Evolutionary conservation across 2,329 filamentous ascomycete genomes (phyloP), one percentile per base, ranked within the genome.

Genomic region (Scortechinia acanthostroma): DNA sequence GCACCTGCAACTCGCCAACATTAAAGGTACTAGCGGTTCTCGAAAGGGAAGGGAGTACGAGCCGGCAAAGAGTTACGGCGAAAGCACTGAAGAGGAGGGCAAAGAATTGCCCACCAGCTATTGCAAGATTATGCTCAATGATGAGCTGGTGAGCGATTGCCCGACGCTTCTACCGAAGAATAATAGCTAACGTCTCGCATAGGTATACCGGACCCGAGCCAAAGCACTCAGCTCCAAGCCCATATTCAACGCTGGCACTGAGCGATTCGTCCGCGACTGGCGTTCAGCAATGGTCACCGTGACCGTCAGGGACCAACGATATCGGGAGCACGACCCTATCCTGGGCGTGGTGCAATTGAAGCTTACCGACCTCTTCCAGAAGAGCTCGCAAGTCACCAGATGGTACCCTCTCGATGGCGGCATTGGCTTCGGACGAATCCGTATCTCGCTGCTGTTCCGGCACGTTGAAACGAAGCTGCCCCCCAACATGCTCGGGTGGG

Each of bases 171-270:
- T 40, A 40, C 20, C 6, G 35, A 40, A 10, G 35, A 40, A 10
- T 19, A 6, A 17, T 40, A 13, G 35, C 6, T 6, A 40, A 10
- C 17, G 10, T 6, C 10, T 10, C 20, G 10, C 6, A 40, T 17
- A 76, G 57, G 67, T 73, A 13, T 90, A 83, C 64, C 80, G 75
- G 53, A 87, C 85, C 2, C 69, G 86, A 15, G 87, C 85, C 0
- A 89, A 90, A 61, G 85, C 86, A 1, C 87, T 88, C 63, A 88
- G 88, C 49, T 74, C 80, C 0, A 88, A 87, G 53, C 86, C 86
- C 0, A 89, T 88, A 60, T 89, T 86, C 69, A 89, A 89, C 51
- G 85, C 86, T 2, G 82, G 82, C 4, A 86, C 79, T 2, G 86
- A 90, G 58, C 74, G 82, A 3, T 87, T 88, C 50, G 71, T 89